These are phyloP conservation scores for Moesziomyces parantarcticus DNA, from an alignment of 1,284 basidiomycete genomes.

Conservation along the genomic window DNA sequence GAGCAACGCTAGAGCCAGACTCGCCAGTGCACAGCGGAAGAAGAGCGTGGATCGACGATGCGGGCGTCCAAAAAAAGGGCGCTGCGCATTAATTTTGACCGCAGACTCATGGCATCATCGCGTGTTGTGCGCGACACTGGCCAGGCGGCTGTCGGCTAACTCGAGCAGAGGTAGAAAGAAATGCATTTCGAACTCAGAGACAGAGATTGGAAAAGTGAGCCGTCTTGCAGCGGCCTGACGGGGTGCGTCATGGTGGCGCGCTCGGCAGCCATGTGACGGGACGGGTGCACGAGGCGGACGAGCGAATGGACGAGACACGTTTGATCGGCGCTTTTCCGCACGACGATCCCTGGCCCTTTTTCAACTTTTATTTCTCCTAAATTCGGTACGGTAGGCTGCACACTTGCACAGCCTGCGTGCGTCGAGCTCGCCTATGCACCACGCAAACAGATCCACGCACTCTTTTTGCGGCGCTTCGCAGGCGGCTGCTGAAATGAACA, in stretches of 20 bases:
- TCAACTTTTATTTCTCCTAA: neutral
- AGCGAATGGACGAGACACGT: neutral
- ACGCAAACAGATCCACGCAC: conserved; percentile 10
- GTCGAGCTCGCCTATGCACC: conserved; percentile 8
- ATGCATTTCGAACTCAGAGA: neutral
- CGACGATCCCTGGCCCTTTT: neutral
- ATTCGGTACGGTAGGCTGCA: neutral
- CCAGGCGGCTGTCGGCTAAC: neutral
- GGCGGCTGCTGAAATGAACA: neutral
- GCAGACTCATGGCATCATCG: neutral
- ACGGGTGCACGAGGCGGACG: neutral
- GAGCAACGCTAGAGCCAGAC: neutral
- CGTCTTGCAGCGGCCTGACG: neutral
- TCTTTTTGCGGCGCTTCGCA: neutral
- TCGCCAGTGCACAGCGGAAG: too few species aligned
- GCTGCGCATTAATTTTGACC: too few species aligned
- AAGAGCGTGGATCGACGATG: conserved; percentile 5
- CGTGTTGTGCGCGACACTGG: neutral
- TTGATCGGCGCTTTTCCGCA: neutral
- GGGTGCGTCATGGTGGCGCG: neutral
- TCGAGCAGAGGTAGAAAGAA: neutral
- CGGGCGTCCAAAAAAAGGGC: conserved; percentile 2
- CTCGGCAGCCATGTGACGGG: neutral
- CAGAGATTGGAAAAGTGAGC: neutral
- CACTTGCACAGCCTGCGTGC: neutral